Base-by-base conservation (phyloP, 1,284 basidiomycete genomes). In the Ceratobasidium sp. region DNA sequence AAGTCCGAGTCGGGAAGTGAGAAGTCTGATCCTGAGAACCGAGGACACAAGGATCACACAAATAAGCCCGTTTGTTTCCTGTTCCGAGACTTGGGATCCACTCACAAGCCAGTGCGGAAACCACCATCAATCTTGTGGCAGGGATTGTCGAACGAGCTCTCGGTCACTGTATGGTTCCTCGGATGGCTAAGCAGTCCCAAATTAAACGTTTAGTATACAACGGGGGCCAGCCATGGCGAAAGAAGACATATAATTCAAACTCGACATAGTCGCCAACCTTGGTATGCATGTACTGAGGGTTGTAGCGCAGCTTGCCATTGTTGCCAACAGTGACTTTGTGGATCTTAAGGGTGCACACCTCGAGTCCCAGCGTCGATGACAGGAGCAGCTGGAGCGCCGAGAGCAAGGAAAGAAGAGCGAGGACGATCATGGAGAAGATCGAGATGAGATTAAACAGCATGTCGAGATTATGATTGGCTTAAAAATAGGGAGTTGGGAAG, bases 141-240 rank as follows among this genome's bases (percentile, higher is more conserved):
- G 15, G 69, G 69, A 11, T 50, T 4, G 29, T 60, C 29, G 29
- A 72, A 72, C 54, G 69, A 72, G 57, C 69, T 72, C 56, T 72
- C 69, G 19, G 69, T 72, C 56, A 72, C 69, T 27, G 69, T 72
- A 33, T 72, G 69, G 56, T 72, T 72, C 69, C 60, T 72, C 17
- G 69, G 69, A 22, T 72, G 57, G 29, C 69, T 72, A 45, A 4
- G 14, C 33, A 7, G 24, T 1, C 27, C 17, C 3, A 4, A n/a
- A 19, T 3, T 22, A 48, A 19, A 9, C 57, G 44, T 27, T 22
- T 41, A 48, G 3, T 27, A 7, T 22, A 19, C 9, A 8, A 33
- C 19, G 15, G 3, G 4, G 9, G 9, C 2, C 41, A 19, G 6
- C 64, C 33, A 44, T n/a, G n/a, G 7, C 31, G 48, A 2, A n/a